Conservation (phyloP, 2,329 filamentous ascomycete genomes). For the Aureobasidium sp. region DNA sequence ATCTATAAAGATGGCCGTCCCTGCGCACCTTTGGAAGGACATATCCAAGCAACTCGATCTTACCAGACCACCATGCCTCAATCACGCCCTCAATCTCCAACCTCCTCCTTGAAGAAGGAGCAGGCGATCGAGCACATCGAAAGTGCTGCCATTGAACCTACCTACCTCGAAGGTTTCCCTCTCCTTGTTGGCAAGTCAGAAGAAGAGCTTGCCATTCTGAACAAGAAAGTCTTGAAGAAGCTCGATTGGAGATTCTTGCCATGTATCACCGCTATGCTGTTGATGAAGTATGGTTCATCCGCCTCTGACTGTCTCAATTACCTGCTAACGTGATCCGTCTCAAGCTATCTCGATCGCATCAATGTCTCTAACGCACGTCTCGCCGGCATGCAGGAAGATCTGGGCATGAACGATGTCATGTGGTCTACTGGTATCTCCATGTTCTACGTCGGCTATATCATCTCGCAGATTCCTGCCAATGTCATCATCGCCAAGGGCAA, state of each 20-base stretch:
- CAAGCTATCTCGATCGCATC: constrained; percentile 27
- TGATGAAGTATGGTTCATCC: not conserved
- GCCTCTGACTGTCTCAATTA: not conserved
- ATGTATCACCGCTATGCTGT: not conserved
- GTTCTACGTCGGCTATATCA: not conserved
- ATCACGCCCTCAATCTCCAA: not conserved
- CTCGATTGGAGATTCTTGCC: not conserved
- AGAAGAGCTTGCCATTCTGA: not conserved
- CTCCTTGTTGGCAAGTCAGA: not conserved
- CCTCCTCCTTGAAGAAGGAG: not conserved
- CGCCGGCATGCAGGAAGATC: constrained; percentile 31
- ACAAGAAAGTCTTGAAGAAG: not conserved
- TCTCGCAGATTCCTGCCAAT: not conserved
- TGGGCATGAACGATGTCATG: constrained; percentile 17
- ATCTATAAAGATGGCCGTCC: not conserved
- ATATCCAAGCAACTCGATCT: not conserved
- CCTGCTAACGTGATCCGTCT: not conserved
- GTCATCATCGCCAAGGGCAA: not conserved
- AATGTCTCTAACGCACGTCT: constrained; percentile 33
- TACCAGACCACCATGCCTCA: not conserved
- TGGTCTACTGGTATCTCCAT: not conserved
- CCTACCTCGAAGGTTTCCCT: not conserved
- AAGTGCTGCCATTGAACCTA: not conserved
- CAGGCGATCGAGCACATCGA: not conserved
- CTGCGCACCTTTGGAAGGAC: not conserved